Base-by-base conservation (phyloP, 2,329 filamentous ascomycete species). In the Fusarium miscanthi region DNA sequence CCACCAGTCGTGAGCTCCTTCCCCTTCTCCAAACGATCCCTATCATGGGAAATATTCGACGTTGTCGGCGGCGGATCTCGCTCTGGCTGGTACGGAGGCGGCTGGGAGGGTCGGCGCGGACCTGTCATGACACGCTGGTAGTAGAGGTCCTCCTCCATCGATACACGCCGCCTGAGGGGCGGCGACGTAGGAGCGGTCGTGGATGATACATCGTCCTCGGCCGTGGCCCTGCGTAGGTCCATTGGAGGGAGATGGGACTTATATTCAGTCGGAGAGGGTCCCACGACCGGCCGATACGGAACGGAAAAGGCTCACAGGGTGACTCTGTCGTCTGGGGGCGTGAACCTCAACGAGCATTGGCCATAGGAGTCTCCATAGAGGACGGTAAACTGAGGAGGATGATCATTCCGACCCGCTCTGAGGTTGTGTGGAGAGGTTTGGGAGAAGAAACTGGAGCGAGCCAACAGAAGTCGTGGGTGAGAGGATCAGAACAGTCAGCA, bases 141-240 rank as follows among this genome's bases (percentile, higher is more conserved):
- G 75, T 85, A 84, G 75, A 85, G 80, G 75, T 88, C 86, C 81
- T 88, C 86, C 78, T 88, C 87, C 81, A 88, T 86, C 54, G 87
- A 88, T 75, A 87, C 83, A 75, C 84, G 83, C 80, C 82, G 83
- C 78, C 83, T 81, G 65, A 80, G 78, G 70, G 80, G 81, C 81
- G 82, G 80, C 76, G 79, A 78, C 77, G 80, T 59, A 75, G 78
- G 54, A 69, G 68, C 63, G 66, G 72, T 74, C 70, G 76, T 71
- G 69, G 78, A 76, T 73, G 74, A 78, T 80, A 77, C 80, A 81
- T 82, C 74, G 69, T 80, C 77, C 73, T 76, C 76, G 72, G 70
- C 40, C 51, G 75, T 71, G 73, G 66, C 74, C 68, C 75, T 73
- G 66, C 72, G 75, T 74, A 76, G 72, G 62, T 82, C 81, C 81